Base-by-base conservation (phyloP, 2,329 filamentous ascomycete genomes). In the Thielaviopsis euricoi region DNA sequence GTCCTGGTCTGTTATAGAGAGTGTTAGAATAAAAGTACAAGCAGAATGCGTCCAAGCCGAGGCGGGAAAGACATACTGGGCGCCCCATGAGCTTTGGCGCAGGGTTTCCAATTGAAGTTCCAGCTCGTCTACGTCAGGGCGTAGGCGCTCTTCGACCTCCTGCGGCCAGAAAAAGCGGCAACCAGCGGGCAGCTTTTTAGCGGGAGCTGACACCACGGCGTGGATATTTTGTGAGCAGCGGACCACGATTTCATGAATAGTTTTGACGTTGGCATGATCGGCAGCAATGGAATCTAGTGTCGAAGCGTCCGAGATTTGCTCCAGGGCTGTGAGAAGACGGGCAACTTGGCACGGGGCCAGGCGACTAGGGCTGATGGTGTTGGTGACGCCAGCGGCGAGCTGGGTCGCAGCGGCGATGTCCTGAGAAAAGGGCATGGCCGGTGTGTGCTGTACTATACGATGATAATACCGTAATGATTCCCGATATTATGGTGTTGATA, bases 161-260 rank as follows among this genome's bases (percentile, higher is more conserved):
- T 55, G 53, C 12, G 57, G 57, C 57, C 57, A 59, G 22, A 59
- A 59, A 43, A 59, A 59, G 17, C 52, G 57, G 17, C 57, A 58
- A n/a, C 57, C 26, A 3, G 52, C 50, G 19, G 57, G 52, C 25
- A 55, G 46, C 52, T 58, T 58, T 26, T 55, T 40, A 13, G 57
- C n/a, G 17, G 37, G 48, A 15, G 37, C 33, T 12, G 52, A 25
- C n/a, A 51, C 6, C 43, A n/a, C 26, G n/a, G 37, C 23, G n/a
- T 54, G 40, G 21, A 58, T 58, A 19, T 22, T 25, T 50, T 58
- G 57, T 10, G 52, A 19, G 25, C 57, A 58, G 9, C 57, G 57
- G 19, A 52, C 43, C 21, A 58, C 49, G 19, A 52, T 51, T 17
- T 53, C 57, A 26, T 58, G 57, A 19, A 58, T 55, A 6, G 37